These are phyloP conservation scores for Talaromyces pinophilus DNA, from an alignment of 2,329 filamentous ascomycete genomes.

Conservation along the genomic window DNA sequence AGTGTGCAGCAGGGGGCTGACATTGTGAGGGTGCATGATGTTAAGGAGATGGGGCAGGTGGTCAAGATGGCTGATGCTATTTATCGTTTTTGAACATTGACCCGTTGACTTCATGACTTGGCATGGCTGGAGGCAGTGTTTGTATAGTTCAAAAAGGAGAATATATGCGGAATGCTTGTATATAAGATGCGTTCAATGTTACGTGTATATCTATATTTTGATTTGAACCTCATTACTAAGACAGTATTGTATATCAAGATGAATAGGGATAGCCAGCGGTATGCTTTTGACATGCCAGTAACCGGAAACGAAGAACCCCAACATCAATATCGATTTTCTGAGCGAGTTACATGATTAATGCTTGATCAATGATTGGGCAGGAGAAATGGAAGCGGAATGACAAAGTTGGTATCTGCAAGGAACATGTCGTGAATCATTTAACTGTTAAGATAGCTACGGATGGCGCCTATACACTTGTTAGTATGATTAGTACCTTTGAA, in stretches of 20 bases:
- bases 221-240: conserved; percentile 16
- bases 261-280: not conserved
- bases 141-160: not conserved
- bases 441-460: conserved; percentile 53
- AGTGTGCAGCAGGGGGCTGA: conserved; percentile 86
- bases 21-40: conserved; percentile 90
- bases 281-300: not conserved
- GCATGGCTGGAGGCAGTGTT: not conserved
- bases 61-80: conserved; percentile 91
- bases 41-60: conserved; percentile 80
- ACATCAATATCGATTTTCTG: not conserved
- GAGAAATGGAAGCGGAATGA: not conserved
- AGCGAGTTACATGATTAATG: conserved; percentile 3
- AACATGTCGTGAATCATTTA: conserved; percentile 32
- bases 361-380: not conserved
- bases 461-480: conserved; percentile 40
- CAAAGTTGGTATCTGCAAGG: conserved; percentile 21
- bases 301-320: not conserved
- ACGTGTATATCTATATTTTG: conserved; percentile 6
- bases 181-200: not conserved
- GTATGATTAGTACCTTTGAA: not conserved
- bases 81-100: conserved; percentile 56
- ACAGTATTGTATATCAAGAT: conserved; percentile 7
- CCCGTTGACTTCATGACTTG: not conserved
- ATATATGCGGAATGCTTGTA: not conserved